Evolutionary conservation across 2,329 filamentous ascomycete genomes (phyloP), one percentile per base, ranked within the genome.

Genomic region (Ascochyta clinopodiicola): DNA sequence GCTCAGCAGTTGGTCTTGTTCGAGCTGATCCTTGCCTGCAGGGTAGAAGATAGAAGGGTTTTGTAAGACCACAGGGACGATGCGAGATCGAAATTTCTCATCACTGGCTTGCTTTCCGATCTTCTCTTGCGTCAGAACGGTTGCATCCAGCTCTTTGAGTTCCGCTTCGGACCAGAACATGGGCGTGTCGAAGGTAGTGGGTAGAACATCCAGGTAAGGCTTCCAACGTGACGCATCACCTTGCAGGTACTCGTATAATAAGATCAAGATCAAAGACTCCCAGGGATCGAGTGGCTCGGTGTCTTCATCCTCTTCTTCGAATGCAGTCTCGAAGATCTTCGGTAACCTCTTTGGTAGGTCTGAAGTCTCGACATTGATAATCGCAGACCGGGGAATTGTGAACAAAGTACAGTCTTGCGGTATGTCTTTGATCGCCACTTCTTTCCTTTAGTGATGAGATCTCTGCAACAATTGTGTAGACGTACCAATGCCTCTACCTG

Each of bases 401-500:
- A 68, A 66, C 0, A 68, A 50, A 4, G 54, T 61, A 6, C 62
- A 62, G 0, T 66, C 63, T 39, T 65, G 24, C 1, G 62, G 50
- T 7, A 66, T 61, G 1, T 65, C 53, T 4, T 59, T 40, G 8
- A 50, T 59, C 1, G 65, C 60, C 2, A 65, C 65, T 68, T 22
- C 4, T 44, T 10, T 1, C 1, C 6, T 8, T 52, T 6, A 48
- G 35, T 32, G 8, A 10, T 6, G 9, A 15, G 12, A 12, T 15
- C 3, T 1, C n/a, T n/a, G 10, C 12, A 5, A 24, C 9, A n/a
- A 7, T 6, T 22, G 24, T 15, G 21, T 21, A 19, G 3, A 15
- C 63, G n/a, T 45, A 68, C 65, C 46, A 21, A 68, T 68, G 29
- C 65, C 65, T 37, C 65, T 56, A 9, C 65, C 65, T 2, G 65